These are phyloP conservation scores for Fistulifera pelliculosa DNA, from an alignment of 108 stramenopile species.

Conservation along the genomic window DNA sequence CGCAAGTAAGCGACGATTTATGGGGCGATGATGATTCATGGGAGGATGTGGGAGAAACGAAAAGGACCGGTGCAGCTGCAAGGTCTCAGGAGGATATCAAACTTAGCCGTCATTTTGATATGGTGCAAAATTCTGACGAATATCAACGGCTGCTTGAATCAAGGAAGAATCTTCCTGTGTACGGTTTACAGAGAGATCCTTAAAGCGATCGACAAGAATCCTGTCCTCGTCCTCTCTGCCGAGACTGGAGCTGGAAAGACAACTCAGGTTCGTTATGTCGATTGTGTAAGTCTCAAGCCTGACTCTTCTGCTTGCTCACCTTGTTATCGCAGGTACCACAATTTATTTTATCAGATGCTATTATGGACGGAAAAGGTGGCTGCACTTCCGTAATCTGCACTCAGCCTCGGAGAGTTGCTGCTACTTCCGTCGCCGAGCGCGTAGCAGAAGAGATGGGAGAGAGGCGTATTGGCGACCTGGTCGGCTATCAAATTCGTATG, in stretches of 20 bases:
- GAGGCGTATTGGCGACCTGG: conserved; percentile 30
- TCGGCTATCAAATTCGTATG: conserved; percentile 91
- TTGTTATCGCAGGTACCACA: conserved; percentile 91
- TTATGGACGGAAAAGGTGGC: conserved; percentile 31
- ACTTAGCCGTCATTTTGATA: no score
- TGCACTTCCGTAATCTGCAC: conserved; percentile 89
- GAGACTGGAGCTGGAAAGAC: conserved; percentile 97
- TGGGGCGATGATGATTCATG: no score
- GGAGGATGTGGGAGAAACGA: no score
- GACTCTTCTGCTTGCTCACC: not conserved
- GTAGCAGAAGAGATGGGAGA: conserved; percentile 94
- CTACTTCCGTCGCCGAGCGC: conserved; percentile 93
- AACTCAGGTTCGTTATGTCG: conserved; percentile 21
- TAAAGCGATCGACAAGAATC: conserved; percentile 80
- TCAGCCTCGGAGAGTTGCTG: conserved; percentile 98
- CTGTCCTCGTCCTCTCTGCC: conserved; percentile 93
- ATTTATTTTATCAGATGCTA: conserved; percentile 85
- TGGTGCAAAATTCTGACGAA: not conserved
- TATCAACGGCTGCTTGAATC: conserved; percentile 63
- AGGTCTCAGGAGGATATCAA: no score
- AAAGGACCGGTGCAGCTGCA: no score
- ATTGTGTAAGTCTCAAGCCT: not conserved
- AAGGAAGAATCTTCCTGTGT: conserved; percentile 90
- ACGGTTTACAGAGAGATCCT: conserved; percentile 90
- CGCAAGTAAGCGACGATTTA: no score